These are phyloP conservation scores for Ophiostoma himal-ulmi DNA, from an alignment of 2,329 filamentous ascomycete genomes.

Conservation along the genomic window DNA sequence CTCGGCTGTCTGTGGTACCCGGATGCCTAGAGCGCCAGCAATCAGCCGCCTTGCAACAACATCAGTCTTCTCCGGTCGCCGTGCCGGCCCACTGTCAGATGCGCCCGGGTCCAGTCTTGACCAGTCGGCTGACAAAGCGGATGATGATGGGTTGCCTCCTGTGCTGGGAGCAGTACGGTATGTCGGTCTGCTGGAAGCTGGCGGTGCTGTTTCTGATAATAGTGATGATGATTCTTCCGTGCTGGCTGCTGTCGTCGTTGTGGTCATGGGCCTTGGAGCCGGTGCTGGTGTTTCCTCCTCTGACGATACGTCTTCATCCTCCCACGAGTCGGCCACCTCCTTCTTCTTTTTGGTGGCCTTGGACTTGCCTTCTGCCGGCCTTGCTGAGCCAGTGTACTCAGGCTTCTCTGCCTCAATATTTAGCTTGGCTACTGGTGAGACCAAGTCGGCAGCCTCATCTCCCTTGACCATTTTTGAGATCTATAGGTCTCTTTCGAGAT, in stretches of 20 bases:
- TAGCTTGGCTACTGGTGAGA: constrained; percentile 30
- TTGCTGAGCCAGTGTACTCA: constrained; percentile 13
- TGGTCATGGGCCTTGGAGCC: neutral
- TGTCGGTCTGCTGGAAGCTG: neutral
- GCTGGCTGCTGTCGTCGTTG: neutral
- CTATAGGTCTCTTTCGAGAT: neutral
- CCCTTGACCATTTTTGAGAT: constrained; percentile 19
- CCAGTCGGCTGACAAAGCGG: constrained; percentile 16
- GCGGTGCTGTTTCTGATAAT: neutral
- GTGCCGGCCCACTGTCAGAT: constrained; percentile 21
- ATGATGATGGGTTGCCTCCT: constrained; percentile 1
- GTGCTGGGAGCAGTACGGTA: neutral
- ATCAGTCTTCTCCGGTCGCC: constrained; percentile 83
- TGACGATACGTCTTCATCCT: constrained; percentile 58
- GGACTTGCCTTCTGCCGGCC: constrained; percentile 4
- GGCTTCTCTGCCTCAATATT: constrained; percentile 30
- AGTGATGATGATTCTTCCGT: neutral
- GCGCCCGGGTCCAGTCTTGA: neutral
- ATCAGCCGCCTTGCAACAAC: constrained; percentile 87
- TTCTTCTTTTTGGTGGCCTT: constrained; percentile 32
- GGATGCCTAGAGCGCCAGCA: constrained; percentile 76
- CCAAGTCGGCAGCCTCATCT: constrained; percentile 22
- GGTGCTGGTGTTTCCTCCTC: constrained; percentile 24
- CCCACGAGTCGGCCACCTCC: constrained; percentile 66
- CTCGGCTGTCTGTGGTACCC: constrained; percentile 78